These are phyloP conservation scores for Diospyros kaki DNA, from an alignment of 148 eudicot genomes.

Conservation along the genomic window DNA sequence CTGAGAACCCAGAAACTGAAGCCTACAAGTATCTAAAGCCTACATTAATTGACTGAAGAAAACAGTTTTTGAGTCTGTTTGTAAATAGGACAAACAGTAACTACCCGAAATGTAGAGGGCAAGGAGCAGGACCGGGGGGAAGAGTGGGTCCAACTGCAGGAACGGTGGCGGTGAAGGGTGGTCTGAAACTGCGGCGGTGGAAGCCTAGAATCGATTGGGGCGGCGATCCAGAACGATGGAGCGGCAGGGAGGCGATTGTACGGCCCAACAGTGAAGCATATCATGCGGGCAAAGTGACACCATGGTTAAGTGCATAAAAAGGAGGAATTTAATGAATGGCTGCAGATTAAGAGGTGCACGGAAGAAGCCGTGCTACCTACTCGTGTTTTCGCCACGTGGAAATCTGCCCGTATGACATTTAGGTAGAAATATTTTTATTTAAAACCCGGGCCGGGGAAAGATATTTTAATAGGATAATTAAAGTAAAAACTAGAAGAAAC, in stretches of 20 bases:
- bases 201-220: conserved; percentile 11
- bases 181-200: not conserved
- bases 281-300: not conserved
- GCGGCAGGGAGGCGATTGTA: not conserved
- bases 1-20: not conserved
- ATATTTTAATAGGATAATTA: too few species aligned
- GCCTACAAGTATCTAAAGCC: not conserved
- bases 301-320: not conserved
- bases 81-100: not conserved
- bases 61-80: not conserved
- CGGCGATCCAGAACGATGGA: not conserved
- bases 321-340: not conserved
- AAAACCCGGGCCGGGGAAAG: too few species aligned
- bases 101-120: conserved; percentile 1
- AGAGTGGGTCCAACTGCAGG: not conserved
- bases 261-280: not conserved
- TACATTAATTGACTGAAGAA: not conserved
- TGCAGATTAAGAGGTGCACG: not conserved
- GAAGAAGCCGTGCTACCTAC: not conserved
- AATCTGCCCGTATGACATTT: too few species aligned
- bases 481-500: too few species aligned
- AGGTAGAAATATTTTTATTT: too few species aligned
- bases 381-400: not conserved
- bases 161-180: not conserved
- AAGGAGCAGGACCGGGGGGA: not conserved